A percentile compares a stretch with the other conserved stretches of the same genome.
phyloP scores from a whole-genome alignment of 1,139 yeast species.

The Nadsonia commutata region DNA sequence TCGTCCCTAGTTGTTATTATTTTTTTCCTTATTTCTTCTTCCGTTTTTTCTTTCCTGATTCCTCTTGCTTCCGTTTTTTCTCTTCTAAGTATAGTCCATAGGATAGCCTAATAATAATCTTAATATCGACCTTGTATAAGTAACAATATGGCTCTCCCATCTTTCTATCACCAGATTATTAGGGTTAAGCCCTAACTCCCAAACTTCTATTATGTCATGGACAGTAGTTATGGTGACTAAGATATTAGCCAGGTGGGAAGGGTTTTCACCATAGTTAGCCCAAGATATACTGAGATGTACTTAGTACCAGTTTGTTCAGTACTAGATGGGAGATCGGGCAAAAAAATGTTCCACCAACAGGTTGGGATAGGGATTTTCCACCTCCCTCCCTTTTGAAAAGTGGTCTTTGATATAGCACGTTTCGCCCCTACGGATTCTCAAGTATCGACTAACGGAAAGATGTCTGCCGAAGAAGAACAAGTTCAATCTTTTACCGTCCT shows the following conservation, averaged over 20 bases:
- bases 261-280: not conserved
- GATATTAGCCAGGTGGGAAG: not conserved
- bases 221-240: too few relatives aligned
- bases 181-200: not conserved
- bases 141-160: too few relatives aligned
- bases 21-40: too few relatives aligned
- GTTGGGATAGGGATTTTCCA: not conserved
- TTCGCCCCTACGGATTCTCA: slow-evolving; percentile 1
- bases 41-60: too few relatives aligned
- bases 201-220: too few relatives aligned
- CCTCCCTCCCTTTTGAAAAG: not conserved
- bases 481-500: slow-evolving; percentile 46
- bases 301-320: not conserved
- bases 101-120: too few relatives aligned
- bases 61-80: too few relatives aligned
- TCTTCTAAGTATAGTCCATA: too few relatives aligned
- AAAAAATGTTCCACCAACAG: not conserved
- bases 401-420: not conserved
- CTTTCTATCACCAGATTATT: too few relatives aligned
- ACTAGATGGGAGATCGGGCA: not conserved
- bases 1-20: too few relatives aligned
- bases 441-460: not conserved
- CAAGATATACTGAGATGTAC: too few relatives aligned
- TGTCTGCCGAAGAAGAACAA: slow-evolving; percentile 12
- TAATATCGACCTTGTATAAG: too few relatives aligned